phyloP scores from a whole-genome alignment of 768 basidiomycete genomes.

The Pseudohyphozyma bogoriensis region DNA sequence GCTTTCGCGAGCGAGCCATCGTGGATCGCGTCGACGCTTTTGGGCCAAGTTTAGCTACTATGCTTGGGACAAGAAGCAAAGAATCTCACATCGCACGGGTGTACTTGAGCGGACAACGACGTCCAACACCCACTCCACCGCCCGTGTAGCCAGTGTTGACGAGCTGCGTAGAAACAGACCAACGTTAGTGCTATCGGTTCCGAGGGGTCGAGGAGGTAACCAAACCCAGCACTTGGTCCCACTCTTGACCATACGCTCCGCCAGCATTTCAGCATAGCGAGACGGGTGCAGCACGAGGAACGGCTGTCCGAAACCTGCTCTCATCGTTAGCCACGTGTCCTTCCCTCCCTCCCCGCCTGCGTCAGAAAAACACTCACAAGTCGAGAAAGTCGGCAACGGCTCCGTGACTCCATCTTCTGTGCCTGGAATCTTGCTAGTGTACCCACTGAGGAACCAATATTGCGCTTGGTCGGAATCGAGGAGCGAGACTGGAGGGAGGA shows the following conservation, averaged over 20 bases:
- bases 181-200: background rate
- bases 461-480: slow-evolving; percentile 88
- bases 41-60: too few species aligned
- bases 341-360: background rate
- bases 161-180: slow-evolving; percentile 38
- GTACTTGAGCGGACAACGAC: slow-evolving; percentile 90
- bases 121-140: slow-evolving; percentile 83
- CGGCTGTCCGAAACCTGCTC: slow-evolving; percentile 85
- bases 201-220: background rate
- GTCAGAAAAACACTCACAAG: slow-evolving; percentile 44
- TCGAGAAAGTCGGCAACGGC: slow-evolving; percentile 97
- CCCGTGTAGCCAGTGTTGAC: slow-evolving; percentile 57
- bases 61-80: too few species aligned
- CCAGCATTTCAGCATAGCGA: slow-evolving; percentile 94
- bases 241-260: slow-evolving; percentile 79
- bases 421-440: slow-evolving; percentile 44
- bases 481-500: slow-evolving; percentile 88
- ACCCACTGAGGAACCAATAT: slow-evolving; percentile 80
- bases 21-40: slow-evolving; percentile 88
- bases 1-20: slow-evolving; percentile 77
- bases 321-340: too few species aligned
- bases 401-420: slow-evolving; percentile 97
- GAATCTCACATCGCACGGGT: slow-evolving; percentile 62
- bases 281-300: slow-evolving; percentile 82
- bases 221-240: slow-evolving; percentile 74